Base-by-base conservation (phyloP, 2,329 filamentous ascomycete genomes). In the Phaeosphaeriaceae sp. region DNA sequence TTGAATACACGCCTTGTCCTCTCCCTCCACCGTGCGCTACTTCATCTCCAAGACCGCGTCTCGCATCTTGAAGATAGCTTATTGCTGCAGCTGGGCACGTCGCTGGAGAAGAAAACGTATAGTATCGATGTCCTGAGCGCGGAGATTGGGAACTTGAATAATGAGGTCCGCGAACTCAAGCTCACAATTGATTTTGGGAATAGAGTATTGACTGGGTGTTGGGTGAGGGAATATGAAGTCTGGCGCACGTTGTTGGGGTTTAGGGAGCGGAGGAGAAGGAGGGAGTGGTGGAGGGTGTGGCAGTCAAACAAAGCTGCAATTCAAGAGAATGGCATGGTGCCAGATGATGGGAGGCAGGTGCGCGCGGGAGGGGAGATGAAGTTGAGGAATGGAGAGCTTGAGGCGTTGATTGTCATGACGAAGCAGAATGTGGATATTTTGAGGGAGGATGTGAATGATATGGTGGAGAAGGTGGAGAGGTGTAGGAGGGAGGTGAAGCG, bases 381-480 rank as follows among this genome's bases (percentile, higher is more conserved):
- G 15, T 30, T 58, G 15, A 58, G 53, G 53, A 60, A 52, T 9
- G 35, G 58, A 19, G 65, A 69, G 23, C 40, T 67, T 8, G 59
- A 67, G 28, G 49, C 58, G 7, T 32, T 69, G 23, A 19, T 58
- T 2, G 11, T 50, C 17, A 58, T 66, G 35, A 56, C 61, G 10
- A 56, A 65, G 52, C 61, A 66, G 52, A 71, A 71, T 57, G 40
- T 68, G 9, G 47, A 21, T 13, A 52, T 65, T 11, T 28, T 72
- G 11, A 43, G 48, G 3, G 62, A 69, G 60, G 68, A 71, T 55
- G 22, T 69, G n/a, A 54, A 56, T 17, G 67, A 71, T 23, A 60
- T 71, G 60, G 56, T 44, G 26, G 53, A 26, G 19, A 24, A 60
- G 55, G 54, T 66, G 17, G 24, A 58, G 23, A 54, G 54, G 11